Evolutionary conservation across 2,329 filamentous ascomycete species (phyloP), one percentile per base, ranked within the genome.

Genomic region (Xylaria sp.): DNA sequence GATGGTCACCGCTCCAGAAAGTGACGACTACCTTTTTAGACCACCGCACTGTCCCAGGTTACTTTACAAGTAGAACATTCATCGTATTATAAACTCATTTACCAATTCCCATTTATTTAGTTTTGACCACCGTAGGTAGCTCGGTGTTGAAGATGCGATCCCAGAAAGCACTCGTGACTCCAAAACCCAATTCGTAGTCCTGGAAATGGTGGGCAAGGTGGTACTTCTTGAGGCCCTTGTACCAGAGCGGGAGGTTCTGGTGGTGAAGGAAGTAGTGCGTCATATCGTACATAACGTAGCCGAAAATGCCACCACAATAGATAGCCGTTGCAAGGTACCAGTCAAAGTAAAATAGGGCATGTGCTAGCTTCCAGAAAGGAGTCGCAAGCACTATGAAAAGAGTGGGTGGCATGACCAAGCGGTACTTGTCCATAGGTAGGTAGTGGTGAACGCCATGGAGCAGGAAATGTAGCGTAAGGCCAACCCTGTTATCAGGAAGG

Each of bases 221-320:
- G 78, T 97, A 97, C 82, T 97, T 98, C 89, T 99, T 99, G 75
- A 98, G 88, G 72, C 89, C 86, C 81, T 92, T 93, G 83, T 97
- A 98, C 87, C 93, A 97, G 1, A 90, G 83, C 18, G 96, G 96
- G 2, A 99, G 89, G 75, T 93, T 97, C 82, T 92, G 89, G 83
- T 99, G 96, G 80, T 99, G 96, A 45, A 99, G 87, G 86, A 99
- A 99, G 85, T 98, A 99, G 81, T 99, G 96, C 1, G 96, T 99
- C 83, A 97, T 77, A 80, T 99, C 96, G 83, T 99, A 99, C 85
- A 92, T 94, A 70, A 97, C 87, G 79, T 99, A 99, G 65, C 96
- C 96, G 75, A 97, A 97, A 71, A 99, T 90, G 69, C 94, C 96
- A 58, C 96, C 96, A 76, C 90, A 95, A 83, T 87, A 99, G 4